These are phyloP conservation scores for Didymellaceae sp. DNA, from an alignment of 2,329 filamentous ascomycete genomes.

Conservation along the genomic window DNA sequence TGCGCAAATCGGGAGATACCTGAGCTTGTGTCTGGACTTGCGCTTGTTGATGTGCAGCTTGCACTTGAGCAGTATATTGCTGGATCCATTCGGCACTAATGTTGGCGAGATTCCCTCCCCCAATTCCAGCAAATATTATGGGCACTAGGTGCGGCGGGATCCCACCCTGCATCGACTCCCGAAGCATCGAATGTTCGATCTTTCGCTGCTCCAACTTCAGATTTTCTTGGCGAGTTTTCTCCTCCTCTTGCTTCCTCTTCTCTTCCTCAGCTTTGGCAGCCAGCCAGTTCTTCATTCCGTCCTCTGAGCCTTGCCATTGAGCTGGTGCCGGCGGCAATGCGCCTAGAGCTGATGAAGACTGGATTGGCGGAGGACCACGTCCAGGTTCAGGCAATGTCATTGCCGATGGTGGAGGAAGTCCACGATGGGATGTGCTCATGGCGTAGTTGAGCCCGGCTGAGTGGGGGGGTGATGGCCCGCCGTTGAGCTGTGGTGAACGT, in stretches of 20 bases:
- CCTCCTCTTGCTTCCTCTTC: constrained; percentile 60
- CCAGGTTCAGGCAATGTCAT: constrained; percentile 59
- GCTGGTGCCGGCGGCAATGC: constrained; percentile 54
- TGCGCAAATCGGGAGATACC: constrained; percentile 50
- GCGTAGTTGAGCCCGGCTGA: constrained; percentile 50
- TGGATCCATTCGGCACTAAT: constrained; percentile 59
- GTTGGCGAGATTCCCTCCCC: constrained; percentile 55
- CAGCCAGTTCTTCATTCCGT: constrained; percentile 60
- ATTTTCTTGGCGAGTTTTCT: constrained; percentile 59
- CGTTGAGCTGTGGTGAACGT: constrained; percentile 50
- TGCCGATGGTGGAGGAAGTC: constrained; percentile 60
- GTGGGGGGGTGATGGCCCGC: constrained; percentile 50
- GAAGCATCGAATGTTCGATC: constrained; percentile 60
- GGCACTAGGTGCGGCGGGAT: constrained; percentile 60
- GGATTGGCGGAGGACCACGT: constrained; percentile 46
- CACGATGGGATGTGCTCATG: constrained; percentile 61
- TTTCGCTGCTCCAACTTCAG: constrained; percentile 58
- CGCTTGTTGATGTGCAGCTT: constrained; percentile 53
- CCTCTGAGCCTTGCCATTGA: constrained; percentile 59
- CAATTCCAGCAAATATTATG: constrained; percentile 61
- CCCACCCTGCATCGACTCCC: constrained; percentile 59
- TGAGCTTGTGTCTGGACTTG: constrained; percentile 50
- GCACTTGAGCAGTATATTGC: constrained; percentile 56
- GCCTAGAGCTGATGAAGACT: constrained; percentile 32
- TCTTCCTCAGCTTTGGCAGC: constrained; percentile 61